Percentiles rank a stretch among this genome's conserved stretches.
These are phyloP conservation scores for Ogataea henricii DNA, from an alignment of 805 yeast species.

Conservation along the genomic window DNA sequence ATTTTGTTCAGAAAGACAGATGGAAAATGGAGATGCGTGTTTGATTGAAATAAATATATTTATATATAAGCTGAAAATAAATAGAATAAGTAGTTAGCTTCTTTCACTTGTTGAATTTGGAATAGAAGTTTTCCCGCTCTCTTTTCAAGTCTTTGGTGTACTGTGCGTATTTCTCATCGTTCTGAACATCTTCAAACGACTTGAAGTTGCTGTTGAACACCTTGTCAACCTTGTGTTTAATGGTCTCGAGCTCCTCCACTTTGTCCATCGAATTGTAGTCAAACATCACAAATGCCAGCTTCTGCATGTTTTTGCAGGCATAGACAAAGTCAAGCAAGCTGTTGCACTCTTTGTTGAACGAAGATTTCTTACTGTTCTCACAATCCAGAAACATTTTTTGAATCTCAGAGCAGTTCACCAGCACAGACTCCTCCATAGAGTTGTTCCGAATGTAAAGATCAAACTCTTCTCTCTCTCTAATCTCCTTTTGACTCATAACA, in stretches of 20 bases:
- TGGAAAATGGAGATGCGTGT: conserved; percentile 23
- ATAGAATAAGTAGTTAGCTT: neutral
- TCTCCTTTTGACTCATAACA: conserved; percentile 16
- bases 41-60: conserved; percentile 13
- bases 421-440: conserved; percentile 30
- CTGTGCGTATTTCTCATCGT: conserved; percentile 24
- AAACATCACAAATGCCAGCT: conserved; percentile 33
- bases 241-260: conserved; percentile 32
- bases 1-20: conserved; percentile 37
- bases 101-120: conserved; percentile 28
- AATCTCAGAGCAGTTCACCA: conserved; percentile 38
- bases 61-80: neutral
- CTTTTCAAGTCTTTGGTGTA: conserved; percentile 31
- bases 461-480: conserved; percentile 19
- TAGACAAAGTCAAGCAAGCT: conserved; percentile 32
- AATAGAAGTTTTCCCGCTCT: conserved; percentile 34
- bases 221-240: conserved; percentile 32
- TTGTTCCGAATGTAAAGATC: conserved; percentile 33
- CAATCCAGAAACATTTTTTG: conserved; percentile 33
- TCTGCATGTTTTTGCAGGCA: conserved; percentile 35
- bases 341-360: conserved; percentile 29
- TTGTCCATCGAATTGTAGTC: conserved; percentile 33
- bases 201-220: conserved; percentile 32
- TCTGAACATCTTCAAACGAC: conserved; percentile 28
- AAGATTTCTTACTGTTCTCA: conserved; percentile 20